These are phyloP conservation scores for Usnea hakonensis DNA, from an alignment of 495 filamentous ascomycete species.

Conservation along the genomic window DNA sequence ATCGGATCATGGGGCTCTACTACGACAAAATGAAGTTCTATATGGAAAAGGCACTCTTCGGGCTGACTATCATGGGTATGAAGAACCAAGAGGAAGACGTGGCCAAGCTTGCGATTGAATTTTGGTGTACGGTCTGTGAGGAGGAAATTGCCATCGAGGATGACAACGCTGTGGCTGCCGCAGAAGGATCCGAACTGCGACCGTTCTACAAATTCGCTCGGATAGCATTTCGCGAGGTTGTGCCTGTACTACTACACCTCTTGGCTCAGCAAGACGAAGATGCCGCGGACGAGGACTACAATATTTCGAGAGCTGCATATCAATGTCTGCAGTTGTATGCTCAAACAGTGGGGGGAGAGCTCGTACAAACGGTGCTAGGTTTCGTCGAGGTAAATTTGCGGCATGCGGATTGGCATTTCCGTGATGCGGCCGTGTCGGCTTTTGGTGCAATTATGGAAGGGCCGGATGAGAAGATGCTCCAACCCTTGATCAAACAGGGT, in stretches of 20 bases:
- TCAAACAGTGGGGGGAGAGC: constrained; percentile 72
- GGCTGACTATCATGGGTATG: constrained; percentile 98
- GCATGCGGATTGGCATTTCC: constrained; percentile 80
- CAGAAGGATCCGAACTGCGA: constrained; percentile 72
- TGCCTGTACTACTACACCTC: constrained; percentile 79
- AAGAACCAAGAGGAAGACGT: constrained; percentile 96
- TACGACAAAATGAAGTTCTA: constrained; percentile 99
- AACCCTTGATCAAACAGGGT: constrained; percentile 90
- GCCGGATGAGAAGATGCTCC: constrained; percentile 78
- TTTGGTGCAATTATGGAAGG: constrained; percentile 99
- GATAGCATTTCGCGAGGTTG: constrained; percentile 82
- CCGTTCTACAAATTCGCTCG: constrained; percentile 88
- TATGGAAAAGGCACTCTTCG: constrained; percentile 99
- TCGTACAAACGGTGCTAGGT: constrained; percentile 72
- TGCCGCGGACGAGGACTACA: constrained; percentile 93
- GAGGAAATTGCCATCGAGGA: constrained; percentile 97
- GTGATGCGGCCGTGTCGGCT: constrained; percentile 94
- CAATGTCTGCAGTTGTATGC: constrained; percentile 94
- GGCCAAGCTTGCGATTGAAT: constrained; percentile 93
- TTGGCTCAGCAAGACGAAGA: constrained; percentile 97
- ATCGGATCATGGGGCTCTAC: constrained; percentile 95
- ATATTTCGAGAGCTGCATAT: constrained; percentile 88
- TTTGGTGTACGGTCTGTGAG: constrained; percentile 99
- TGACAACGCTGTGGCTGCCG: constrained; percentile 73
- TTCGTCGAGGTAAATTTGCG: constrained; percentile 92